Conservation (phyloP, 306 rosid species). For the Medicago lupulina region DNA sequence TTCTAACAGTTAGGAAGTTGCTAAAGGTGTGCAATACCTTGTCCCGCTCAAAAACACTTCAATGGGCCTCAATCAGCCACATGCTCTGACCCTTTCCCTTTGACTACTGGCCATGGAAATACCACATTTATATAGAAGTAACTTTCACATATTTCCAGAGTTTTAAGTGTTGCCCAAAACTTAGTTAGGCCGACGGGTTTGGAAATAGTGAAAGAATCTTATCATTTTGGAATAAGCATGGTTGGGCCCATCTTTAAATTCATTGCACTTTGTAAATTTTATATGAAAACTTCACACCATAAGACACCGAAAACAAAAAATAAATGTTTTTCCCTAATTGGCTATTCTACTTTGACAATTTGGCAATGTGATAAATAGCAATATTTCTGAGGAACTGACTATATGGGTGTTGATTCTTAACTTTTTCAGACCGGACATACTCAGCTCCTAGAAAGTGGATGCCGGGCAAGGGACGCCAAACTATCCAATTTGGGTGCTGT, state of each 20-base stretch:
- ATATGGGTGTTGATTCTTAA: conserved; percentile 25
- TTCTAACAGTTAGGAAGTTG: background rate
- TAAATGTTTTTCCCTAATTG: no score
- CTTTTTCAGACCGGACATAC: conserved; percentile 79
- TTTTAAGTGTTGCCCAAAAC: background rate
- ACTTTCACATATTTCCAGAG: background rate
- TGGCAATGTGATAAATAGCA: conserved; percentile 12
- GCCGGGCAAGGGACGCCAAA: conserved; percentile 96
- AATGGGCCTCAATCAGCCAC: no score
- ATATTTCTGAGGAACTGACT: conserved; percentile 27
- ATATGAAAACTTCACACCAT: background rate
- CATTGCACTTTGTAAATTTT: background rate
- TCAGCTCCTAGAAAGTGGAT: conserved; percentile 94
- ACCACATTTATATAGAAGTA: background rate
- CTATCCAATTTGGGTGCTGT: conserved; percentile 95
- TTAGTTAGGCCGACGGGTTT: background rate
- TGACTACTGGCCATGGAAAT: background rate
- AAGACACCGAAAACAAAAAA: no score
- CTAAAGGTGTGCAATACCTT: background rate
- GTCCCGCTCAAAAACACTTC: no score
- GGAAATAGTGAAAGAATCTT: background rate
- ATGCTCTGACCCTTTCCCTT: no score
- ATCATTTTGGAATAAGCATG: conserved; percentile 16
- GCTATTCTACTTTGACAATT: background rate
- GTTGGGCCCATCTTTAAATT: conserved; percentile 3